A percentile compares a stretch with the other conserved stretches of the same genome.
Conservation (phyloP, 2,329 filamentous ascomycete genomes). For the Shiraia bambusicola region DNA sequence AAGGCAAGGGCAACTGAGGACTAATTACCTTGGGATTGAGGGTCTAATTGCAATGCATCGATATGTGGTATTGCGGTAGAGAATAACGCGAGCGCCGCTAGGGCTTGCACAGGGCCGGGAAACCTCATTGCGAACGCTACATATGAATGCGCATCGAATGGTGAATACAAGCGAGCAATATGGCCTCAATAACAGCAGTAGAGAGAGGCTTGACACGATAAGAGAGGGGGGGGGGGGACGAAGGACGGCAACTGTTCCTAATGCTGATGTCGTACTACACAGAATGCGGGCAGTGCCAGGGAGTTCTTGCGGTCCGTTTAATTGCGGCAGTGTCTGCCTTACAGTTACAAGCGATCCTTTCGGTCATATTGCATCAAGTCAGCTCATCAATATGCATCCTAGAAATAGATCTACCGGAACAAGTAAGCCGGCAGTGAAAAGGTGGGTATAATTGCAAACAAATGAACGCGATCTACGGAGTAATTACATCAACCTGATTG, state of each 20-base stretch:
- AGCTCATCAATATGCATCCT: too few relatives aligned
- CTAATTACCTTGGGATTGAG: slow-evolving; percentile 21
- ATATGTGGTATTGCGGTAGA: slow-evolving; percentile 20
- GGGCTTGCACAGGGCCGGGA: slow-evolving; percentile 28
- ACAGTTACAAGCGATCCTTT: background rate
- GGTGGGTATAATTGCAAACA: too few relatives aligned
- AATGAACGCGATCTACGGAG: too few relatives aligned
- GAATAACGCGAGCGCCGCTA: slow-evolving; percentile 26
- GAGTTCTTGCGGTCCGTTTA: background rate
- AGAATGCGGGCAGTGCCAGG: slow-evolving; percentile 2
- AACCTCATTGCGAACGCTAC: slow-evolving; percentile 25
- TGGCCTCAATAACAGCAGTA: slow-evolving; percentile 4
- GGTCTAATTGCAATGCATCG: slow-evolving; percentile 27
- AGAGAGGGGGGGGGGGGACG: background rate
- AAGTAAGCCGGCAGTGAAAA: too few relatives aligned
- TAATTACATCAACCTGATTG: too few relatives aligned
- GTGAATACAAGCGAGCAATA: slow-evolving; percentile 4
- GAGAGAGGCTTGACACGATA: slow-evolving; percentile 1
- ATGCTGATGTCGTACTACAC: background rate
- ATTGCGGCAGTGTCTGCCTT: background rate
- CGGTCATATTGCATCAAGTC: too few relatives aligned
- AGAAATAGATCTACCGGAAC: too few relatives aligned
- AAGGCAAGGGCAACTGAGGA: background rate
- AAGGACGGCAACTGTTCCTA: background rate
- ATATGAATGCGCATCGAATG: slow-evolving; percentile 14